Percentiles rank a stretch among this genome's conserved stretches.
phyloP scores from a whole-genome alignment of 2,329 filamentous ascomycete genomes.

The Ophiostoma sp. region DNA sequence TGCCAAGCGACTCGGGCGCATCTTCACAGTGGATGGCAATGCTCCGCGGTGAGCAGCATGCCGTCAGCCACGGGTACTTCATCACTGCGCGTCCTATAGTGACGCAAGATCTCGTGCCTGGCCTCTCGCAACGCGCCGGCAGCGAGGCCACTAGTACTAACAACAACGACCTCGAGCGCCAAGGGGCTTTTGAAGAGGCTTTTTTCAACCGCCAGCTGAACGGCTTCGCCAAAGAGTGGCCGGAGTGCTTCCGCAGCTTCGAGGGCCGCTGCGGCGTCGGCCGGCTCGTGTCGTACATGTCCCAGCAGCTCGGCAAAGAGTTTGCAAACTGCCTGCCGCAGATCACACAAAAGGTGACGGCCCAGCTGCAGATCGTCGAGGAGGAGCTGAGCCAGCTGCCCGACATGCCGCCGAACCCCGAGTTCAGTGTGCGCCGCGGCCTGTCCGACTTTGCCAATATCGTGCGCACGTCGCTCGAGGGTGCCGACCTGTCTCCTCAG shows the following conservation, averaged over 20 bases:
- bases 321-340: conserved; percentile 44
- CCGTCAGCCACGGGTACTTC: conserved; percentile 70
- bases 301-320: conserved; percentile 48
- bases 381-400: conserved; percentile 55
- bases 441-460: conserved; percentile 52
- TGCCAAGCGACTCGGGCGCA: conserved; percentile 48
- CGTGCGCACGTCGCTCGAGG: conserved; percentile 47
- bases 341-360: conserved; percentile 49
- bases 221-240: conserved; percentile 42
- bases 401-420: conserved; percentile 62
- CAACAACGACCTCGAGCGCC: conserved; percentile 48
- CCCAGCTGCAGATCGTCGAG: conserved; percentile 48
- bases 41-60: conserved; percentile 56
- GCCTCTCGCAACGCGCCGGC: conserved; percentile 15
- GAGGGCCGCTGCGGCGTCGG: conserved; percentile 49
- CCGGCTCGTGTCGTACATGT: conserved; percentile 48
- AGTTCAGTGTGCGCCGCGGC: conserved; percentile 58
- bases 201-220: conserved; percentile 42
- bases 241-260: conserved; percentile 44
- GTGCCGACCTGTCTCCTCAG: conserved; percentile 42
- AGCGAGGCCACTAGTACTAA: conserved; percentile 12
- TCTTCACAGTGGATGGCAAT: conserved; percentile 56
- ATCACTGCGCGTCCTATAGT: conserved; percentile 61
- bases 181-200: conserved; percentile 47
- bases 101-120: conserved; percentile 17